Evolutionary conservation across 495 filamentous ascomycete genomes (phyloP), one percentile per base, ranked within the genome.

Genomic region (Halenospora varia): DNA sequence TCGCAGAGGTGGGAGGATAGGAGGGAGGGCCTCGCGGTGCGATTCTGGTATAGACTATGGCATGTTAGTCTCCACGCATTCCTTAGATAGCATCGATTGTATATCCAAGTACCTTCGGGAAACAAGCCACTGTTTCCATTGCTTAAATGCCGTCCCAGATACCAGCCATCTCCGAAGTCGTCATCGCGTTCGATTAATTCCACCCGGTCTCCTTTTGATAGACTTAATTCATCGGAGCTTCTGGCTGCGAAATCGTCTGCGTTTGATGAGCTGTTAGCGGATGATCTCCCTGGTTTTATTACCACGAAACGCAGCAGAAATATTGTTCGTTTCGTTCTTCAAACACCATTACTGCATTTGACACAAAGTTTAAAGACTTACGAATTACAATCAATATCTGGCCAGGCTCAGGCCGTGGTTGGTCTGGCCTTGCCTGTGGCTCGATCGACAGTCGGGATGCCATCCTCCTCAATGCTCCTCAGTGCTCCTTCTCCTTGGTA

Each of bases 111-210:
- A 95, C 92, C 88, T 79, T 92, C 90, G 15, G 92, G 92, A 69
- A 97, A 96, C 26, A 97, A 81, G 45, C 92, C 92, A 47, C 80
- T 93, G 60, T 83, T 83, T 29, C 81, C 84, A 65, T 86, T 91
- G 48, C 79, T 74, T 61, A 87, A 58, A 70, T 96, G 89, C 67
- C 86, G 85, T 24, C 96, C 95, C 61, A 96, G 72, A 73, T 89
- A 99, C 95, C 95, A 99, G 53, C 94, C 95, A 75, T 99, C 95
- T 50, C 89, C 89, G 71, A 97, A 99, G 63, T 96, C 95, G 69
- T 97, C 93, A 70, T 97, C 93, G 51, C 95, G 83, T 69, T 97
- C 94, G 41, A 96, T 83, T 55, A 99, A 75, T 73, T 95, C 86
- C 51, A 99, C 90, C 25, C 88, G 86, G 64, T 97, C 92, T 57